Conservation (phyloP, 768 basidiomycete genomes). For the Leccinum barrowsii region DNA sequence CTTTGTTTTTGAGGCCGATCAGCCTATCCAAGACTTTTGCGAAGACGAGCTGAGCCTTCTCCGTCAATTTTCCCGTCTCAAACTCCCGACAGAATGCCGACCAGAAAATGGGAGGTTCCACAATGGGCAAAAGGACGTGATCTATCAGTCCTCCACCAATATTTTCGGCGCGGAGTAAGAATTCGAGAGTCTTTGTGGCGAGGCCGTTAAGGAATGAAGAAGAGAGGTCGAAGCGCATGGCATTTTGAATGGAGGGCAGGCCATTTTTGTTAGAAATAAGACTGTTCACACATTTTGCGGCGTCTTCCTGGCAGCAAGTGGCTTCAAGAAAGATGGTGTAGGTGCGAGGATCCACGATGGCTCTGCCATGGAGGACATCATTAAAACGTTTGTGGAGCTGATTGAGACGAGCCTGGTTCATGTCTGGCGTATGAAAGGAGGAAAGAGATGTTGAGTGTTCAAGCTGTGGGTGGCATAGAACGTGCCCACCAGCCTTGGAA, state of each 20-base stretch:
- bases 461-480: not conserved
- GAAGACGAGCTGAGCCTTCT: slow-evolving; percentile 39
- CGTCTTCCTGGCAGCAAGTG: slow-evolving; percentile 39
- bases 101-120: slow-evolving; percentile 56
- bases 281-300: slow-evolving; percentile 35
- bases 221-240: slow-evolving; percentile 42
- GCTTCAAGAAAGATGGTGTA: slow-evolving; percentile 45
- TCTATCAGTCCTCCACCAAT: slow-evolving; percentile 45
- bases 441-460: not conserved
- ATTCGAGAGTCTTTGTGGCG: slow-evolving; percentile 36
- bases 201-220: slow-evolving; percentile 42
- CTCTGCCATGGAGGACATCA: slow-evolving; percentile 31
- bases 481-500: not conserved
- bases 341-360: slow-evolving; percentile 19
- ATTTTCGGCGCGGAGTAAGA: slow-evolving; percentile 36
- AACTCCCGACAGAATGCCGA: slow-evolving; percentile 34
- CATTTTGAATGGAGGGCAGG: slow-evolving; percentile 36
- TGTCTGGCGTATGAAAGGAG: not conserved
- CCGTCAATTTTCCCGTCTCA: slow-evolving; percentile 27
- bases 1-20: slow-evolving; percentile 34
- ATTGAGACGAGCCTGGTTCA: slow-evolving; percentile 15
- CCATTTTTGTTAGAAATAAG: slow-evolving; percentile 38
- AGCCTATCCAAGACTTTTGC: slow-evolving; percentile 50
- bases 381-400: slow-evolving; percentile 37
- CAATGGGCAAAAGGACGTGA: slow-evolving; percentile 41